These are phyloP conservation scores for Arabidopsis suecica DNA, from an alignment of 345 rosid genomes.

Conservation along the genomic window DNA sequence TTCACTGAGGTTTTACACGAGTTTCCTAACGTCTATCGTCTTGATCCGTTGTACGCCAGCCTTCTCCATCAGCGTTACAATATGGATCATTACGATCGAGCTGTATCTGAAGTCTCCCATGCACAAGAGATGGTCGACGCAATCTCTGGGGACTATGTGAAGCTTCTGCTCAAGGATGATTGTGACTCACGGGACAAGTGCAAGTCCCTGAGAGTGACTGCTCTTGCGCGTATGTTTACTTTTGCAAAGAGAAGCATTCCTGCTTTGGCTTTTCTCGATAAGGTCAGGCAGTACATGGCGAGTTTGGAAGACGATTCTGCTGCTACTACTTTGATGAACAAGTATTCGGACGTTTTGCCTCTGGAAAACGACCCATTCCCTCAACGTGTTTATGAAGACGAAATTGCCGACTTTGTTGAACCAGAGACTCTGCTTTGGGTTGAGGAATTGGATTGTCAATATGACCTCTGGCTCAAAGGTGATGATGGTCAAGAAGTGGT, in stretches of 20 bases:
- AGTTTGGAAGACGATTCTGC: background rate
- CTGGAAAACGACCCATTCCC: background rate
- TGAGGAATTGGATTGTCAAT: background rate
- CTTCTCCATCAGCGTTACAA: too few species aligned
- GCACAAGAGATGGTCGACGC: too few species aligned
- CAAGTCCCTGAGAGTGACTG: too few species aligned
- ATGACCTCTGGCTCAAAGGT: background rate
- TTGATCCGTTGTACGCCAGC: too few species aligned
- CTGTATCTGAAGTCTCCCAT: too few species aligned
- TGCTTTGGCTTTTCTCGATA: background rate
- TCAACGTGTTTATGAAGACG: background rate
- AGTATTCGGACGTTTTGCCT: background rate
- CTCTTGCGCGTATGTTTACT: background rate
- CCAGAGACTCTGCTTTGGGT: background rate
- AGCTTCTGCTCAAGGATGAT: too few species aligned
- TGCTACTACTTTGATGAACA: background rate
- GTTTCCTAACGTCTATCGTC: too few species aligned
- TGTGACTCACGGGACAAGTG: too few species aligned
- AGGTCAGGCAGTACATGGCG: background rate
- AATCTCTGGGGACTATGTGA: too few species aligned
- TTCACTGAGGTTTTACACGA: too few species aligned
- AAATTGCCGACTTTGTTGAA: background rate
- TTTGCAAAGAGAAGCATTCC: background rate
- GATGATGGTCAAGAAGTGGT: background rate
- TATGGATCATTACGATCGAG: too few species aligned